Evolutionary conservation across 2,329 filamentous ascomycete genomes (phyloP).

Genomic region (Talaromyces sp.): DNA sequence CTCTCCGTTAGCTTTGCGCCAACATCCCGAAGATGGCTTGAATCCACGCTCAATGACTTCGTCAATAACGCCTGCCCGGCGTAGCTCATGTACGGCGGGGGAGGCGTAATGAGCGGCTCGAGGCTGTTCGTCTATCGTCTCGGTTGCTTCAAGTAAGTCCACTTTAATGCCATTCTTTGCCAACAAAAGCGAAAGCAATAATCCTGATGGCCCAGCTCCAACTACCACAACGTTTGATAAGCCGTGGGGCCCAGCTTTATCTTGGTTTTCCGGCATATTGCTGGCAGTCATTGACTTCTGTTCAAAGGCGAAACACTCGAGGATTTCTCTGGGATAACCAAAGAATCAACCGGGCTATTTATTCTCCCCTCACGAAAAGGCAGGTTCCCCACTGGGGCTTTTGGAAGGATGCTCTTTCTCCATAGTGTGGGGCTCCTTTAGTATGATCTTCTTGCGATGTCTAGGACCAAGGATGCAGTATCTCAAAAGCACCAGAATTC

Average conservation of each 20-base stretch:
- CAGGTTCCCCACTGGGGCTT: not conserved
- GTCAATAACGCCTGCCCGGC: constrained; percentile 56
- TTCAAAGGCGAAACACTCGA: not conserved
- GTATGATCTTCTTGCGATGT: not conserved
- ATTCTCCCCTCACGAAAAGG: not conserved
- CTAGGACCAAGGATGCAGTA: no score
- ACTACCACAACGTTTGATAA: constrained; percentile 20
- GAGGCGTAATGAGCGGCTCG: constrained; percentile 60
- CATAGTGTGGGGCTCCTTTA: not conserved
- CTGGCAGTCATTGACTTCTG: not conserved
- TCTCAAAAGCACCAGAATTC: no score
- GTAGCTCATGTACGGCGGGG: constrained; percentile 54
- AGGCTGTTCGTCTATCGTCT: constrained; percentile 54
- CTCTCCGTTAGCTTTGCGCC: constrained; percentile 32
- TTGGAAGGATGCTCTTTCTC: not conserved
- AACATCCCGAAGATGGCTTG: constrained; percentile 38
- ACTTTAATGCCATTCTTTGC: constrained; percentile 27
- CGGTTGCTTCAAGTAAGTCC: constrained; percentile 48
- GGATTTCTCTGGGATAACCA: not conserved
- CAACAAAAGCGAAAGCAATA: constrained; percentile 26
- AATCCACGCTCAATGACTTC: constrained; percentile 42
- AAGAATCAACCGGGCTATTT: not conserved
- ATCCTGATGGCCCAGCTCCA: constrained; percentile 28
- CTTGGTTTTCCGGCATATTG: not conserved
- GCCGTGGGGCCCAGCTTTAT: not conserved